phyloP scores from a whole-genome alignment of 257 asterid genomes.

The Thymus mandschuricus region DNA sequence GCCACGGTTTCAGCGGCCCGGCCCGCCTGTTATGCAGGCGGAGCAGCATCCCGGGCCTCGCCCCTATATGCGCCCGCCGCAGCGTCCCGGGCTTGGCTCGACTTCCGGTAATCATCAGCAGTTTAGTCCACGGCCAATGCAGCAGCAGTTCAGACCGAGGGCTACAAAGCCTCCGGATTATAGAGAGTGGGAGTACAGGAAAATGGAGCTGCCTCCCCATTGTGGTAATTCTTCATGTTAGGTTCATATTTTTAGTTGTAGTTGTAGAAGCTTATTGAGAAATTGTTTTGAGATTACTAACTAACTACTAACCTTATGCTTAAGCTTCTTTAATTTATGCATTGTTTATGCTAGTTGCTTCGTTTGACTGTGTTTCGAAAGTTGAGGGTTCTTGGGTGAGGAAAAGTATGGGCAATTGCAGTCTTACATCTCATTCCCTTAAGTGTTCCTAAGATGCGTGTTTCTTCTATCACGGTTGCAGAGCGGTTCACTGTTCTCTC shows the following conservation, averaged over 20 bases:
- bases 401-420: background rate
- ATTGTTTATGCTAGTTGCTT: background rate
- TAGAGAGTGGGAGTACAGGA: constrained; percentile 77
- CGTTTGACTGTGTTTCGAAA: background rate
- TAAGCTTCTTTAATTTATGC: background rate
- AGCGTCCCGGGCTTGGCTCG: constrained; percentile 13
- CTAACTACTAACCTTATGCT: background rate
- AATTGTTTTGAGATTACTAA: background rate
- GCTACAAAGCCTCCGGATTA: constrained; percentile 64
- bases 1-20: constrained; percentile 23
- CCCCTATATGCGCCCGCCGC: constrained; percentile 38
- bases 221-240: constrained; percentile 48
- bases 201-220: constrained; percentile 58
- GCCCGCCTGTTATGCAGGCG: constrained; percentile 29
- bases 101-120: constrained; percentile 43
- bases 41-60: constrained; percentile 33
- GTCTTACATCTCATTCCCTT: background rate
- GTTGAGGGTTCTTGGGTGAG: background rate
- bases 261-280: constrained; percentile 7
- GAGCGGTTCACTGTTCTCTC: constrained; percentile 86
- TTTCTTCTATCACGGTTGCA: constrained; percentile 34
- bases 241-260: background rate
- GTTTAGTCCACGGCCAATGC: constrained; percentile 54
- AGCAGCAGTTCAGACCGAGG: constrained; percentile 52
- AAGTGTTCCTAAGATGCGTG: constrained; percentile 3